A percentile compares a stretch with the other conserved stretches of the same genome.
phyloP scores from a whole-genome alignment of 1,284 basidiomycete species.

The Phellinidium pouzarii region DNA sequence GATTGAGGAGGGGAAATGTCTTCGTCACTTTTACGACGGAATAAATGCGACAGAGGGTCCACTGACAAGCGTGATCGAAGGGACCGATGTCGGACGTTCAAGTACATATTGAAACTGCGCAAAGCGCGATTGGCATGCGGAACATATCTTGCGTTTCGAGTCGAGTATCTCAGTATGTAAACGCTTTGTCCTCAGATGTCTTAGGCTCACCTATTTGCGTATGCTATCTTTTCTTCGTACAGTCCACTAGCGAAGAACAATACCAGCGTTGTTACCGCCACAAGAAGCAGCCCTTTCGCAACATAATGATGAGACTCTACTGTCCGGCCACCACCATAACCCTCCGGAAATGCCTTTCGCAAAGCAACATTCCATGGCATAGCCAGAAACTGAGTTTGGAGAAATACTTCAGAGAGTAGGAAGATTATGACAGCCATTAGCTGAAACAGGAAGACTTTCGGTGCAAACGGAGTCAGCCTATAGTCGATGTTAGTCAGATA shows the following conservation, averaged over 20 bases:
- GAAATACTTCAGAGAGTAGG: constrained; percentile 66
- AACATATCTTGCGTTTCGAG: constrained; percentile 80
- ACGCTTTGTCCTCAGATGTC: constrained; percentile 8
- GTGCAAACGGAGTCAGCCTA: constrained; percentile 5
- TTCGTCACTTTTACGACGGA: constrained; percentile 41
- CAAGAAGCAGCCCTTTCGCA: constrained; percentile 71
- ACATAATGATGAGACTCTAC: constrained; percentile 61
- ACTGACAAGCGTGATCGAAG: constrained; percentile 52
- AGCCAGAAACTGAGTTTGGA: constrained; percentile 61
- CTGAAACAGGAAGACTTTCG: constrained; percentile 68
- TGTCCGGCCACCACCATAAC: constrained; percentile 37
- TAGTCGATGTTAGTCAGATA: constrained; percentile 1
- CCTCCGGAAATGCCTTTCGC: constrained; percentile 41
- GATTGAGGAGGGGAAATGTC: constrained; percentile 24
- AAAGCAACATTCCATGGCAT: constrained; percentile 54
- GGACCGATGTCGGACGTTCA: constrained; percentile 84
- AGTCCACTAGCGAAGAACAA: constrained; percentile 96
- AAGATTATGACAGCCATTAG: constrained; percentile 64
- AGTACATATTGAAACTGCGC: constrained; percentile 91
- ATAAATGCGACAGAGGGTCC: constrained; percentile 61
- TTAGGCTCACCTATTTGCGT: constrained; percentile 80
- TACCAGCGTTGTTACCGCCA: constrained; percentile 82
- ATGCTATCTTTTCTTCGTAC: constrained; percentile 94
- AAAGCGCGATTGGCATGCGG: constrained; percentile 92
- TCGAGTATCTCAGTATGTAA: constrained; percentile 19